A percentile compares a stretch with the other conserved stretches of the same genome.
These are phyloP conservation scores for Penicillium samsonianum DNA, from an alignment of 495 filamentous ascomycete genomes.

Conservation along the genomic window DNA sequence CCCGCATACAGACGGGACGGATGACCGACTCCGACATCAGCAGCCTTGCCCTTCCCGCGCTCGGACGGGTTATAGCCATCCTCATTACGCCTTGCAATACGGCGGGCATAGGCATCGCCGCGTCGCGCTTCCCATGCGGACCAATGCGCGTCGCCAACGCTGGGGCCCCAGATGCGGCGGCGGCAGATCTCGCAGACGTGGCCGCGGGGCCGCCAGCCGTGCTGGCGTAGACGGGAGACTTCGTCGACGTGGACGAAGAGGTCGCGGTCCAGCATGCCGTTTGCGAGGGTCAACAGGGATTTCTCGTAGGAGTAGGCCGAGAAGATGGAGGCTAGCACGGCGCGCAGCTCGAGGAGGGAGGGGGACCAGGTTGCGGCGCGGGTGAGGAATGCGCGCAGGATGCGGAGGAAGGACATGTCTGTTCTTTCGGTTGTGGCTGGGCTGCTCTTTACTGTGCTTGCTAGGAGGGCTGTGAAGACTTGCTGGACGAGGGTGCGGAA, in stretches of 20 bases:
- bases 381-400: constrained; percentile 87
- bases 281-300: constrained; percentile 80
- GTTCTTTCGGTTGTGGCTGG: constrained; percentile 43
- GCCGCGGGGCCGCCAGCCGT: constrained; percentile 84
- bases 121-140: constrained; percentile 74
- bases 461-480: constrained; percentile 84
- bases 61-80: constrained; percentile 33
- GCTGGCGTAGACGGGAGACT: constrained; percentile 71
- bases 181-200: constrained; percentile 87
- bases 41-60: constrained; percentile 48
- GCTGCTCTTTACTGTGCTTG: constrained; percentile 54
- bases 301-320: constrained; percentile 93
- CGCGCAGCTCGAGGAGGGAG: constrained; percentile 80
- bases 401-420: constrained; percentile 80
- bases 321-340: constrained; percentile 85
- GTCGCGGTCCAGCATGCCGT: constrained; percentile 83
- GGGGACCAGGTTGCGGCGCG: constrained; percentile 79
- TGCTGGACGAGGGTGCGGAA: constrained; percentile 83
- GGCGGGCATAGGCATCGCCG: constrained; percentile 41
- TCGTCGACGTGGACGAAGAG: constrained; percentile 82
- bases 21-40: constrained; percentile 28
- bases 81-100: constrained; percentile 33
- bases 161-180: constrained; percentile 84
- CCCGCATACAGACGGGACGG: constrained; percentile 13
- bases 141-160: constrained; percentile 75